Evolutionary conservation across 768 basidiomycete genomes (phyloP), one percentile per base, ranked within the genome.

Genomic region (Mycena galopus): DNA sequence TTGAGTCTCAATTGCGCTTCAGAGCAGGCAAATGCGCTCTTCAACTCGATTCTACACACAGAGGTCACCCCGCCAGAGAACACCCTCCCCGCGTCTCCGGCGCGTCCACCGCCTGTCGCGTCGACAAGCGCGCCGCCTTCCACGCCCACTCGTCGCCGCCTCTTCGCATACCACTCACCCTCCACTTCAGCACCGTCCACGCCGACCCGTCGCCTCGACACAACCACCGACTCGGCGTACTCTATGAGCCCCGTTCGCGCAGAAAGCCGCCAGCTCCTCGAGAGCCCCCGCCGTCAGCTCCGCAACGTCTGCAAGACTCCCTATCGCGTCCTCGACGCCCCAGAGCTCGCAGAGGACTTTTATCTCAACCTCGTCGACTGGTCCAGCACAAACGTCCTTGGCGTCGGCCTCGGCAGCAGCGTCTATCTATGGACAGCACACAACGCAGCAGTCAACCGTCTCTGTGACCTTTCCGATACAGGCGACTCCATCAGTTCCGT

Each of bases 401-500:
- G 94, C 4, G 98, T 99, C 10, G 97, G 97, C 3, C 87, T 99
- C 9, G 95, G 93, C 3, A 86, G 92, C 0, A 96, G 95, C 72
- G 97, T 99, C 16, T 99, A 99, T 79, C 91, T 98, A 1, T 99
- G 98, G 98, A 94, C 94, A 10, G 98, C 97, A 9, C 93, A 96
- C 63, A 98, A 96, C 67, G 96, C 96, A 25, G 90, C 90, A 7
- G 98, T 99, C 5, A 94, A 92, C 30, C 97, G 97, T 79, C 85
- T 99, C 21, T 97, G 96, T 78, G 96, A 99, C 77, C 82, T 98
- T 23, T 74, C 86, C 9, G 82, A 84, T n/a, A 84, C 88, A 8
- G 85, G 84, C 53, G 96, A 97, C 80, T 90, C 90, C 0, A 89
- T 98, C 72, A 95, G 95, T 59, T 95, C 95, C 1, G 89, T 99